These are phyloP conservation scores for Aspergillus sparsus DNA, from an alignment of 495 filamentous ascomycete species.

Conservation along the genomic window DNA sequence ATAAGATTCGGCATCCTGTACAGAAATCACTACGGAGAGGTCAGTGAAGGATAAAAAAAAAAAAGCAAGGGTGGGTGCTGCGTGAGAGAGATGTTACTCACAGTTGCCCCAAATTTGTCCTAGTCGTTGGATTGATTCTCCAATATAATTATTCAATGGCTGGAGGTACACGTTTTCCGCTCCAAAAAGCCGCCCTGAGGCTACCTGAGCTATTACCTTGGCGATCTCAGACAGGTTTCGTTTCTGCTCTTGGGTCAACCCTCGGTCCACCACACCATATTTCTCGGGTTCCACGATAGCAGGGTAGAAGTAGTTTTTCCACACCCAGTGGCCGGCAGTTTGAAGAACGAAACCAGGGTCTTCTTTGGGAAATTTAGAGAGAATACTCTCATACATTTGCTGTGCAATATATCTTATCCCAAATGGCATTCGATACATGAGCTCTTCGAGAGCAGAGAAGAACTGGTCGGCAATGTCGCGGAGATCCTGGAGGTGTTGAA, in stretches of 20 bases:
- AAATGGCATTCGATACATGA: constrained; percentile 86
- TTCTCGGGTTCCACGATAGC: constrained; percentile 84
- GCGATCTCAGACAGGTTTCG: constrained; percentile 87
- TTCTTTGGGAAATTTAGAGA: constrained; percentile 75
- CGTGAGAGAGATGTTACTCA: constrained; percentile 37
- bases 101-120: constrained; percentile 69
- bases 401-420: constrained; percentile 87
- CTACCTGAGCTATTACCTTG: constrained; percentile 86
- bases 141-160: constrained; percentile 86
- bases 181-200: constrained; percentile 82
- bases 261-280: constrained; percentile 84
- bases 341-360: constrained; percentile 76
- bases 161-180: constrained; percentile 95
- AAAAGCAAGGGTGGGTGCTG: neutral
- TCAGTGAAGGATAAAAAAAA: constrained; percentile 26
- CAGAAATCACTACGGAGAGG: constrained; percentile 64
- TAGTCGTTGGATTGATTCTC: constrained; percentile 79
- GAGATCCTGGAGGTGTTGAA: constrained; percentile 89
- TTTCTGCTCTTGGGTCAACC: constrained; percentile 86
- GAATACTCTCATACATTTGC: constrained; percentile 78
- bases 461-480: constrained; percentile 91
- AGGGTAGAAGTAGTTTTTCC: constrained; percentile 91
- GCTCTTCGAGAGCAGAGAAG: constrained; percentile 76
- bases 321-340: constrained; percentile 84
- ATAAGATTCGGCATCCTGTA: constrained; percentile 81